phyloP scores from a whole-genome alignment of 202 grass and related monocot species.

The Musa balbisiana region DNA sequence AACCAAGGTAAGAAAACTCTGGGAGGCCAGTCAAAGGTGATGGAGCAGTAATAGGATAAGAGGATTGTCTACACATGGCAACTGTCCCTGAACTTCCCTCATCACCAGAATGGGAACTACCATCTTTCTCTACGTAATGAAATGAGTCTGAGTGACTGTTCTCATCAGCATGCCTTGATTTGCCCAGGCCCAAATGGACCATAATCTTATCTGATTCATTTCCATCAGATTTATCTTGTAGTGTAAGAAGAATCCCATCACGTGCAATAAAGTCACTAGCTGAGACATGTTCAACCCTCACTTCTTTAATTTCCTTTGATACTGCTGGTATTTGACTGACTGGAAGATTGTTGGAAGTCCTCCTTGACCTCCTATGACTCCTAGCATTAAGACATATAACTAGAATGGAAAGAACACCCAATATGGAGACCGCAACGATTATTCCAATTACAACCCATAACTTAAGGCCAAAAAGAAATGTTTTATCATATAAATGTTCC shows the following conservation, averaged over 20 bases:
- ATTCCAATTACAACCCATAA: constrained; percentile 92
- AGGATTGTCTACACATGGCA: constrained; percentile 31
- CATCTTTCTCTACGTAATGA: constrained; percentile 24
- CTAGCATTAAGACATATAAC: constrained; percentile 60
- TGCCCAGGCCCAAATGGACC: constrained; percentile 32
- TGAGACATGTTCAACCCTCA: constrained; percentile 39
- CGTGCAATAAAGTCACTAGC: constrained; percentile 51
- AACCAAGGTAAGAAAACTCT: constrained; percentile 87
- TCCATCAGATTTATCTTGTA: constrained; percentile 44
- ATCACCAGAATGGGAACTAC: constrained; percentile 32
- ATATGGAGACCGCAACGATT: constrained; percentile 55
- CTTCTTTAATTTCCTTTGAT: constrained; percentile 92
- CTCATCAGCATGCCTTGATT: constrained; percentile 35
- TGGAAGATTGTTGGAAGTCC: constrained; percentile 35
- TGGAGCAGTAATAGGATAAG: constrained; percentile 28
- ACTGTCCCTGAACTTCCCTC: constrained; percentile 27
- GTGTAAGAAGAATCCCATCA: constrained; percentile 54
- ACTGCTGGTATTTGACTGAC: constrained; percentile 60
- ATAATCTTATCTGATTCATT: constrained; percentile 36
- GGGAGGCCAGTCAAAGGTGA: constrained; percentile 60
- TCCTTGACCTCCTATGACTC: constrained; percentile 42
- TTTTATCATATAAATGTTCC: constrained; percentile 76
- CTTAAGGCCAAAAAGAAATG: constrained; percentile 82
- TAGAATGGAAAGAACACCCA: constrained; percentile 65
- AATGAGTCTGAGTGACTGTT: constrained; percentile 49